Conservation (phyloP, 371 early-diverging fungal species). For the Syncephalastrum monosporum region DNA sequence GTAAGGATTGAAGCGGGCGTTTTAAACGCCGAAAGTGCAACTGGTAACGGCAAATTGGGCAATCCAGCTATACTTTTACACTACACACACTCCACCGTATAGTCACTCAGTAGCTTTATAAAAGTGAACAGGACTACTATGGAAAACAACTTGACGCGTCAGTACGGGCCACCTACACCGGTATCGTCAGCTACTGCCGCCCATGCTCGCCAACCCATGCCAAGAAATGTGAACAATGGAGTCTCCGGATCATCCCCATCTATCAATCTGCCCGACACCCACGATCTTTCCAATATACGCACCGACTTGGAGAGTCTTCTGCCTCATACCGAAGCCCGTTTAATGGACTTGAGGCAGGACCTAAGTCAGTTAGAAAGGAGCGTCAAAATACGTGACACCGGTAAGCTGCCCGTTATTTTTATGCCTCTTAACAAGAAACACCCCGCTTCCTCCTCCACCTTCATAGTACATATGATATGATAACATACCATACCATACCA, state of each 20-base stretch:
- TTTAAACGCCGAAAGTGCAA: too few relatives aligned
- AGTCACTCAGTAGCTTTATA: too few relatives aligned
- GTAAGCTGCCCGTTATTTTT: slow-evolving; percentile 5
- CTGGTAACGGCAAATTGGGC: too few relatives aligned
- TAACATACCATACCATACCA: too few relatives aligned
- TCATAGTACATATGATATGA: too few relatives aligned
- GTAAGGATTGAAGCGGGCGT: too few relatives aligned
- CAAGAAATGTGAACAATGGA: slow-evolving; percentile 11
- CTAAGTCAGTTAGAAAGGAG: slow-evolving; percentile 24
- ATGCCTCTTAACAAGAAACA: too few relatives aligned
- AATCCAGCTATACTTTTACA: too few relatives aligned
- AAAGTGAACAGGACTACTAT: slow-evolving; percentile 2
- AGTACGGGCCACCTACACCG: slow-evolving; percentile 24
- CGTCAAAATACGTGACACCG: slow-evolving; percentile 18
- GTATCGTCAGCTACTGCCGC: slow-evolving; percentile 34
- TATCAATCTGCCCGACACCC: slow-evolving; percentile 31
- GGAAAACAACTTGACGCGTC: slow-evolving; percentile 19
- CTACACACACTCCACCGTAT: too few relatives aligned
- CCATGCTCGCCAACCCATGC: slow-evolving; percentile 26
- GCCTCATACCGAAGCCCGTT: slow-evolving; percentile 30
- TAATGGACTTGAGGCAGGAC: slow-evolving; percentile 29
- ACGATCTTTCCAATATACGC: slow-evolving; percentile 37
- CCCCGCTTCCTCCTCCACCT: too few relatives aligned
- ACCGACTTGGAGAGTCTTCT: slow-evolving; percentile 38
- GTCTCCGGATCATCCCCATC: slow-evolving; percentile 21